Evolutionary conservation across 768 basidiomycete genomes (phyloP), one percentile per base, ranked within the genome.

Genomic region (Xerocomus potaroensis): DNA sequence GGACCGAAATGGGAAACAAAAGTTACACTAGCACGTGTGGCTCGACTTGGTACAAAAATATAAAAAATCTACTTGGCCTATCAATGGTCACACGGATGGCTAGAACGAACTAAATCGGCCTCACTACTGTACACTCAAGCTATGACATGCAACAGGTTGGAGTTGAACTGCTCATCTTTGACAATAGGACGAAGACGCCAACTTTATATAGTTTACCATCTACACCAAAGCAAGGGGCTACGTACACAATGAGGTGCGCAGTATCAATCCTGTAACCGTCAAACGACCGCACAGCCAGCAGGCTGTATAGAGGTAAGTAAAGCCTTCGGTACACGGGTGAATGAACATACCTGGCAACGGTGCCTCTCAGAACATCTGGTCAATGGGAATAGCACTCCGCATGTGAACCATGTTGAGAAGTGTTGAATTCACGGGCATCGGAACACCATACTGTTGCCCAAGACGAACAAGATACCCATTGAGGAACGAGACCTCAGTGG

Each of bases 401-500:
- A 85, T 69, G 56, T 77, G 76, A 50, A 88, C 68, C 52, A 89
- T 69, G 42, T 80, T 69, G 30, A 74, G 60, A 38, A 90, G 69
- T n/a, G 72, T 68, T 2, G 72, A 62, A 46, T 73, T 87, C 21
- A 75, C 71, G 5, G 81, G 80, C 60, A 83, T 85, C 15, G 67
- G 63, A 24, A 92, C 69, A 6, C 70, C 67, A 54, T 84, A 76
- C 31, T 71, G 64, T 38, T 66, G 55, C 21, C 86, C 94, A 8
- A 91, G 67, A 8, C 69, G 66, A 23, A 81, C 60, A 40, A 98
- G 64, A 62, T 92, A 90, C 5, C 94, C 93, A 49, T 89, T 92
- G 57, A 96, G 72, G 57, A 71, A 88, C 15, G 85, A 78, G 19
- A 97, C 76, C 69, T 97, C 93, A 0, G 91, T 93, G 5, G 59